Base-by-base conservation (phyloP, 176 grass and related monocot species). In the Raddia guianensis region DNA sequence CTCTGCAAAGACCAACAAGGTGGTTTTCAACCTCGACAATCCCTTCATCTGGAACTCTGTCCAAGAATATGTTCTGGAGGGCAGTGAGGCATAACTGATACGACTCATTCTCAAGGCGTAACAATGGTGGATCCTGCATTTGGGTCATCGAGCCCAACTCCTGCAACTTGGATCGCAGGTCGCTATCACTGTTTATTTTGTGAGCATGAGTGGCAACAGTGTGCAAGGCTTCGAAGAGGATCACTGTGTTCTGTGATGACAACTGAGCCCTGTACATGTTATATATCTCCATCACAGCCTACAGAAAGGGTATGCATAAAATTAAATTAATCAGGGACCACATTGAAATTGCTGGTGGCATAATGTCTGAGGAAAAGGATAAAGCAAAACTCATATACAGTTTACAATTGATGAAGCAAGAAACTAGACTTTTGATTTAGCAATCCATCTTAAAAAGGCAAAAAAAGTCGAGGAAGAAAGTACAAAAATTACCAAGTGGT, bases 251-350 rank as follows among this genome's bases (percentile, higher is more conserved):
- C 47, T 82, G 90, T 52, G 87, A 66, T 50, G 97, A 99, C 73
- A 99, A 77, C 60, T 90, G 93, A 79, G 89, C 86, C 87, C 87
- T 91, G 77, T 93, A 96, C 87, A 93, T 96, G 73, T 86, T 91
- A 85, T 96, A 96, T 86, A 99, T 88, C 79, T 99, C 97, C 97
- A 99, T 96, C 66, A 99, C 91, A 76, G 92, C 93, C 93, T 99
- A 86, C 87, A 96, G 4, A 84, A 88, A 77, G 47, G 48, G 75
- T 49, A 84, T 34, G 7, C 13, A 81, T 75, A n/a, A 0, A 63
- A 33, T 18, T 76, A 88, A 65, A 76, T 60, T 76, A 76, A 77
- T 34, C 9, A 83, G 5, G 46, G 10, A 60, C 77, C 32, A 74
- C 55, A 49, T 9, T 51, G 14, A 63, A 76, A 84, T 55, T 35